Conservation (phyloP, 2,329 filamentous ascomycete species). For the Aspergillus oerlinghausenensis region DNA sequence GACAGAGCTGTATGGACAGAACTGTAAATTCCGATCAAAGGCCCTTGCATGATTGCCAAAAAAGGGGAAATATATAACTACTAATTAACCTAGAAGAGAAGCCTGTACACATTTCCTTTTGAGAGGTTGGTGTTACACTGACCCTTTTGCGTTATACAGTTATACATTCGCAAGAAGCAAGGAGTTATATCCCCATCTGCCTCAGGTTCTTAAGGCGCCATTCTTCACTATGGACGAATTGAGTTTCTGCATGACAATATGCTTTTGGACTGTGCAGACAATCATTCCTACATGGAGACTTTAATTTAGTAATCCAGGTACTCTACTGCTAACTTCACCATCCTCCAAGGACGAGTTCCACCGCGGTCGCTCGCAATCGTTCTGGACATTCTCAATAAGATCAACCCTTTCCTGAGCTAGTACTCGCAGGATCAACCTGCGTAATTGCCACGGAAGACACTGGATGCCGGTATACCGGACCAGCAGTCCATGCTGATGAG, state of each 20-base stretch:
- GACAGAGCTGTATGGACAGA: neutral
- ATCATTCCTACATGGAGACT: neutral
- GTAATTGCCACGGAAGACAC: slow-evolving; percentile 2
- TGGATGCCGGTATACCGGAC: slow-evolving; percentile 13
- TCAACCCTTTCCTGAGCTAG: slow-evolving; percentile 16
- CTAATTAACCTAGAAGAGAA: neutral
- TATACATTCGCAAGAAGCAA: neutral
- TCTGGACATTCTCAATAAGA: slow-evolving; percentile 16
- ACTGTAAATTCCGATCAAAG: neutral
- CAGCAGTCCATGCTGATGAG: slow-evolving; percentile 12
- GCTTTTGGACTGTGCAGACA: neutral
- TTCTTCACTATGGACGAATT: neutral
- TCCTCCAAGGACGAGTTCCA: slow-evolving; percentile 3
- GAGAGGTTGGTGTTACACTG: neutral
- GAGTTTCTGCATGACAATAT: neutral
- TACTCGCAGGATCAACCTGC: slow-evolving; percentile 10
- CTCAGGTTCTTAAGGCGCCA: neutral
- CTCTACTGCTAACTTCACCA: neutral
- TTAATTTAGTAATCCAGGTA: neutral
- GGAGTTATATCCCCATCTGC: neutral
- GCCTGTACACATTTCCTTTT: neutral
- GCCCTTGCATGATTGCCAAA: neutral
- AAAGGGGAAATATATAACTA: neutral
- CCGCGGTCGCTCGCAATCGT: slow-evolving; percentile 2
- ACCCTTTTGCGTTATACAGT: neutral